These are phyloP conservation scores for Pseudocercospora crystallina DNA, from an alignment of 2,329 filamentous ascomycete species.

Conservation along the genomic window DNA sequence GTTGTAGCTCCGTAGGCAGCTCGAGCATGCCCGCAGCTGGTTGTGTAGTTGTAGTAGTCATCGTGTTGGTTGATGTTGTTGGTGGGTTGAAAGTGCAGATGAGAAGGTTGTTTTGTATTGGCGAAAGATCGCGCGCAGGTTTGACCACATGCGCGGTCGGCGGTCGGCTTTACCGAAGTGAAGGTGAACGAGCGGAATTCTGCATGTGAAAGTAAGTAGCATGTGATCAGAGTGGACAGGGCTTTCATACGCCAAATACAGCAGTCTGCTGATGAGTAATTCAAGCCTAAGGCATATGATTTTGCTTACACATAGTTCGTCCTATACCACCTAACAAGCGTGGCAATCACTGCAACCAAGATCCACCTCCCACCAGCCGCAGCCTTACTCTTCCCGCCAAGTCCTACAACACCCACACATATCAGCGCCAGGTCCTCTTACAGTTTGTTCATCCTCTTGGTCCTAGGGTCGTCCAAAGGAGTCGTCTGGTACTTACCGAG, in stretches of 20 bases:
- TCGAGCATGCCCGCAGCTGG: background rate
- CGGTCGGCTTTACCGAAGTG: too few relatives aligned
- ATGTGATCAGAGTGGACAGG: too few relatives aligned
- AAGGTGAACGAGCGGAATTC: too few relatives aligned
- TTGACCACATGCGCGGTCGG: too few relatives aligned
- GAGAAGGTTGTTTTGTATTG: too few relatives aligned
- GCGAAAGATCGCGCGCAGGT: too few relatives aligned
- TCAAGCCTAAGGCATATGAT: background rate
- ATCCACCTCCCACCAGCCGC: slow-evolving; percentile 32
- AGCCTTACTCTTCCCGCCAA: slow-evolving; percentile 31
- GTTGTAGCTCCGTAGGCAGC: slow-evolving; percentile 1
- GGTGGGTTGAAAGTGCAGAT: too few relatives aligned
- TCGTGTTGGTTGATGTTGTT: too few relatives aligned
- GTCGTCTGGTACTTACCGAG: slow-evolving; percentile 23
- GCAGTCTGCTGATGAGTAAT: background rate
- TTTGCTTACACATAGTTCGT: slow-evolving; percentile 7
- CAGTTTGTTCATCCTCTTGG: slow-evolving; percentile 5
- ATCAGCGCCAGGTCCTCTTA: slow-evolving; percentile 7
- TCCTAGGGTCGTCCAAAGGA: slow-evolving; percentile 1
- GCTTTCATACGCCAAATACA: too few relatives aligned
- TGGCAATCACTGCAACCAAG: slow-evolving; percentile 25
- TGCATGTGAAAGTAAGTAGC: too few relatives aligned
- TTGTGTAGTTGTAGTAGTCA: too few relatives aligned
- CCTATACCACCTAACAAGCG: slow-evolving; percentile 18
- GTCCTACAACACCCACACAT: slow-evolving; percentile 10